Percentiles rank a stretch among this genome's conserved stretches.
Conservation (phyloP, 2,329 filamentous ascomycete species). For the Penicillium hesseltinei region DNA sequence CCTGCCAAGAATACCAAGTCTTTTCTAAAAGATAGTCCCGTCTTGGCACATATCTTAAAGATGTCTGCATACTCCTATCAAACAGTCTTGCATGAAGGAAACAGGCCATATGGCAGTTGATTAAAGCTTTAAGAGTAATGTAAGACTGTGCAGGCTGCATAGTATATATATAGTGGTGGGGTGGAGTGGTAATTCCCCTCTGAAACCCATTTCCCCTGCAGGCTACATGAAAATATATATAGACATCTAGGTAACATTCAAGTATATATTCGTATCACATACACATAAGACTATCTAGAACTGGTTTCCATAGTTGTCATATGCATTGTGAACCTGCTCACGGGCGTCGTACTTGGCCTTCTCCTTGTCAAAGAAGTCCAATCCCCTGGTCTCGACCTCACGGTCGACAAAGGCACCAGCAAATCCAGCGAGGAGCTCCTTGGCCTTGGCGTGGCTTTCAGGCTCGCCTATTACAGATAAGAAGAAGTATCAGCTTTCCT, state of each 20-base stretch:
- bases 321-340: background rate
- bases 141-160: background rate
- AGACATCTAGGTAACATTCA: background rate
- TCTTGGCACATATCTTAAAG: constrained; percentile 1
- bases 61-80: background rate
- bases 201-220: background rate
- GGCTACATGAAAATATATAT: background rate
- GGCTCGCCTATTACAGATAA: constrained; percentile 55
- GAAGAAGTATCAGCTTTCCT: background rate
- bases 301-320: background rate
- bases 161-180: background rate
- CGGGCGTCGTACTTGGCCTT: constrained; percentile 58
- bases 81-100: background rate
- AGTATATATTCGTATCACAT: background rate
- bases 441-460: constrained; percentile 69
- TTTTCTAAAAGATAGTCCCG: background rate
- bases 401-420: constrained; percentile 77
- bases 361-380: constrained; percentile 59
- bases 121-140: too few relatives aligned
- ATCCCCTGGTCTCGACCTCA: constrained; percentile 65
- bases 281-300: background rate
- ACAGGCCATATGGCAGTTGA: too few relatives aligned
- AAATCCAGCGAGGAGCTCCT: constrained; percentile 70
- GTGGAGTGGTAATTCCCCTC: background rate
- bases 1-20: constrained; percentile 5